Conservation (phyloP, 225 moss, liverwort and hornwort genomes). For the Polytrichum formosum region DNA sequence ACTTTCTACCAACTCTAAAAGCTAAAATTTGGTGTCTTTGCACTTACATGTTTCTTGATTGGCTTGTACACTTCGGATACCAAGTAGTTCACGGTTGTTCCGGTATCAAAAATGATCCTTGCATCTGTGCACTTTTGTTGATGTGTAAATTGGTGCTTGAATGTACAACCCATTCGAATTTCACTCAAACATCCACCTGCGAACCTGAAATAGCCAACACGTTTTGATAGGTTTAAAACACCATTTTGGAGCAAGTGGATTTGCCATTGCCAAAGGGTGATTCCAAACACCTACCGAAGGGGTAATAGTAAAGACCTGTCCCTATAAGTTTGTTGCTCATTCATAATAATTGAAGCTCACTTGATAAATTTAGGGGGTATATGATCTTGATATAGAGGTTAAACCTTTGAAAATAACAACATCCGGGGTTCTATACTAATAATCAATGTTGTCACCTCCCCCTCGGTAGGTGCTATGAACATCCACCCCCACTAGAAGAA, state of each 20-base stretch:
- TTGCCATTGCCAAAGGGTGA: no score
- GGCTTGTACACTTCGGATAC: not conserved
- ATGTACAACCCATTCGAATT: not conserved
- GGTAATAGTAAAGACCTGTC: no score
- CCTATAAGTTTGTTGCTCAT: no score
- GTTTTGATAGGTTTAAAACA: not conserved
- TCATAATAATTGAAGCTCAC: no score
- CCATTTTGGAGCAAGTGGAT: not conserved
- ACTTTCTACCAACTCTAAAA: not conserved
- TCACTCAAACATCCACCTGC: not conserved
- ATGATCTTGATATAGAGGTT: no score
- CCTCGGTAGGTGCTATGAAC: no score
- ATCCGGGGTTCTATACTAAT: no score
- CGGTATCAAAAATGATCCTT: not conserved
- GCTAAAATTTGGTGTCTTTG: not conserved
- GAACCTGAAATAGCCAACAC: not conserved
- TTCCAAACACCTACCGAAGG: no score
- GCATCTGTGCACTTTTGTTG: not conserved
- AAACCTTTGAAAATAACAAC: no score
- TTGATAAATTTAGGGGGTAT: no score
- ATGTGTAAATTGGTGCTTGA: not conserved
- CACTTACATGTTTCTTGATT: not conserved
- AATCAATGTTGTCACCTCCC: no score
- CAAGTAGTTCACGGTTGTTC: not conserved
- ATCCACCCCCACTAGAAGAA: no score